Base-by-base conservation (phyloP, 108 stramenopile species). In the Skeletonema marinoi region DNA sequence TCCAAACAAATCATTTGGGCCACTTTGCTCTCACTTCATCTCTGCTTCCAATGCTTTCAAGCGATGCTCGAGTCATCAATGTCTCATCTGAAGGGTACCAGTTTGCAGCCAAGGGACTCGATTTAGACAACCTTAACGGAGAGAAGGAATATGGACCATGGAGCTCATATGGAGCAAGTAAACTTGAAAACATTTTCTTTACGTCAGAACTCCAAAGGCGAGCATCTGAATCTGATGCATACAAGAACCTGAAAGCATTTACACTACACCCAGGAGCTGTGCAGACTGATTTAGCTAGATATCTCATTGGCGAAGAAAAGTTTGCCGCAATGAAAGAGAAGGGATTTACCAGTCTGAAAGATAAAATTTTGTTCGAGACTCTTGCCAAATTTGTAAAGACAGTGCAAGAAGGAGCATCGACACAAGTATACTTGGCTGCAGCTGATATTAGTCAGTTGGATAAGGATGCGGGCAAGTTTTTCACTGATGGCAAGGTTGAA, bases 1-100 rank as follows among this genome's bases (percentile, higher is more conserved):
- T 95, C 44, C 89, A 88, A 61, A 78, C 84, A 36, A 95, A 92
- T 70, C 90, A 92, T 60, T 61, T 95, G 14, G 91, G 91, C 16
- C 93, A 89, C 64, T 94, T 90, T 77, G 71, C 81, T 11, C 83
- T 94, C 12, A 91, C 90, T 6, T 83, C 85, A 39, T 59, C 67
- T 6, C 56, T 95, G 4, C 31, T 86, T 12, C 67, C 78, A 10
- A 66, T 82, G 25, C 76, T 89, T 16, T 59, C 61, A 16, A 21
- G 51, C 11, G 51, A 79, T 48, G 80, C 83, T 12, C 71, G 88
- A 4, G 70, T 94, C 32, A 74, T 92, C 41, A 88, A 83, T 64
- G 86, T 92, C n/a, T 89, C 87, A 11, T 87, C 86, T 38, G 25
- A 62, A n/a, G 87, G 66, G 9, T 83, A 89, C 59, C 21, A 59